Percentiles rank a stretch among this genome's conserved stretches.
phyloP scores from a whole-genome alignment of 768 basidiomycete species.

The Terana coerulea region DNA sequence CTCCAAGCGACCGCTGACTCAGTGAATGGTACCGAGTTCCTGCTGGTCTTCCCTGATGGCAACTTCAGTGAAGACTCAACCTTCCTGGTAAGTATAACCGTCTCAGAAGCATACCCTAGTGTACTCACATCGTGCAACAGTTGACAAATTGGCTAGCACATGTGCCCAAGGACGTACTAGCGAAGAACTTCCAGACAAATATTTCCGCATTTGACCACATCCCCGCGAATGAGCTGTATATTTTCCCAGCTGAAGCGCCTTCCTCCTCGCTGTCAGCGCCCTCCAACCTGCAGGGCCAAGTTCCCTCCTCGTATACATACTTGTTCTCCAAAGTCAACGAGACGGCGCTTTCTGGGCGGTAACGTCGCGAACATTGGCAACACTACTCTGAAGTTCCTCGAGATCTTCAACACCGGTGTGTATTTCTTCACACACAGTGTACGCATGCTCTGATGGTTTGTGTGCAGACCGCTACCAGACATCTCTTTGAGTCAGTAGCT shows the following conservation, averaged over 20 bases:
- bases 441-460: neutral
- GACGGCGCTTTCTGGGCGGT: constrained; percentile 43
- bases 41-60: constrained; percentile 32
- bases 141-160: constrained; percentile 31
- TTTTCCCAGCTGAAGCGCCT: constrained; percentile 25
- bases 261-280: constrained; percentile 34
- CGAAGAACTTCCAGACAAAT: constrained; percentile 27
- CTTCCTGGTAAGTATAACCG: constrained; percentile 22
- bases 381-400: constrained; percentile 49
- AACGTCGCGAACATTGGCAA: constrained; percentile 56
- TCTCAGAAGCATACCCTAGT: too few species aligned
- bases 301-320: constrained; percentile 40
- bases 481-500: constrained; percentile 54
- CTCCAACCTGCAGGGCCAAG: constrained; percentile 44
- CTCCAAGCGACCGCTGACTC: constrained; percentile 47
- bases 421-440: constrained; percentile 3
- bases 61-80: constrained; percentile 30
- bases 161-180: constrained; percentile 32
- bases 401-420: constrained; percentile 47
- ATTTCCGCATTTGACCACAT: constrained; percentile 25
- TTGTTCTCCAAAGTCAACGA: constrained; percentile 42
- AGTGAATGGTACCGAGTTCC: constrained; percentile 24
- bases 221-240: constrained; percentile 24
- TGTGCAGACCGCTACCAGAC: constrained; percentile 46
- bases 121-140: neutral